These are phyloP conservation scores for Tolypocladium nubicola DNA, from an alignment of 2,329 filamentous ascomycete genomes.

Conservation along the genomic window DNA sequence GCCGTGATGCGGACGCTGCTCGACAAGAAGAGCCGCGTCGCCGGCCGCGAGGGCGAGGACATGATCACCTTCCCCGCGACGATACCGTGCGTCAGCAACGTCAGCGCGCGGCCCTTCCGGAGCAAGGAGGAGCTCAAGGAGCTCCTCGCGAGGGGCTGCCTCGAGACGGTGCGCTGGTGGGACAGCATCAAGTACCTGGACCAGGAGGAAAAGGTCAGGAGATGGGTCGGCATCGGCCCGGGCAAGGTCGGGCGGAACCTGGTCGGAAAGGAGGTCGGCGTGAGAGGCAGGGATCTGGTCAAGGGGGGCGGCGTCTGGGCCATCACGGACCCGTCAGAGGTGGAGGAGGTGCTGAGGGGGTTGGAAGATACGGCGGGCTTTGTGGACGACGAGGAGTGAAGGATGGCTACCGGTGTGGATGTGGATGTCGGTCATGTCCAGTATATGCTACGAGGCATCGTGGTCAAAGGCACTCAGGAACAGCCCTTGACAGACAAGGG, in stretches of 20 bases:
- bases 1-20: slow-evolving; percentile 62
- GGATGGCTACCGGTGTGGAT: background rate
- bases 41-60: slow-evolving; percentile 44
- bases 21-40: slow-evolving; percentile 42
- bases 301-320: slow-evolving; percentile 92
- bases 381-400: slow-evolving; percentile 34
- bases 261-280: slow-evolving; percentile 90
- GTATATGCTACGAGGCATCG: background rate
- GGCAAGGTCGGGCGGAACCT: slow-evolving; percentile 90
- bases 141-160: slow-evolving; percentile 66
- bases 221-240: slow-evolving; percentile 88
- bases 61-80: slow-evolving; percentile 65
- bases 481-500: background rate
- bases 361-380: slow-evolving; percentile 53
- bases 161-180: slow-evolving; percentile 94
- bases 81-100: slow-evolving; percentile 77
- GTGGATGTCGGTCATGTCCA: background rate
- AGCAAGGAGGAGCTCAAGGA: slow-evolving; percentile 68
- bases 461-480: background rate
- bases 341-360: slow-evolving; percentile 56
- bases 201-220: slow-evolving; percentile 65
- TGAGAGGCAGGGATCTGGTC: slow-evolving; percentile 64
- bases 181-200: slow-evolving; percentile 85
- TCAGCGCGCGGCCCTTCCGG: slow-evolving; percentile 67
- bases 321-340: slow-evolving; percentile 68